phyloP scores from a whole-genome alignment of 306 rosid genomes.

The Vigna angularis region DNA sequence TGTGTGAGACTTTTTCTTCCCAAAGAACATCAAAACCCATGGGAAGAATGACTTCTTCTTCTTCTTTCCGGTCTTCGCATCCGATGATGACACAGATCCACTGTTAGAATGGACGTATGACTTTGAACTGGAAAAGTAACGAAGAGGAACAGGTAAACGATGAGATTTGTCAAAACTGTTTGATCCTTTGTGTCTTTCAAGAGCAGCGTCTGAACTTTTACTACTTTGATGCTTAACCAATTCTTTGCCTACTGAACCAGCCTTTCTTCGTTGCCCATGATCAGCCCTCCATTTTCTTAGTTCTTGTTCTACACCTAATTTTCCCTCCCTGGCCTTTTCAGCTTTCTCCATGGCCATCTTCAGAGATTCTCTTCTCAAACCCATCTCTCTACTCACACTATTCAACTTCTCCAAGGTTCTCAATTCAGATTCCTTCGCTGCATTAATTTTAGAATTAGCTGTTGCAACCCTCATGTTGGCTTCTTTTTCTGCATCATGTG shows the following conservation, averaged over 20 bases:
- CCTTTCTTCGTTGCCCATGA: conserved; percentile 69
- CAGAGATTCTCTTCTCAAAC: conserved; percentile 69
- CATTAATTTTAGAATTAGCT: conserved; percentile 71
- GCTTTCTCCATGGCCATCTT: conserved; percentile 80
- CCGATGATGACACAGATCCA: conserved; percentile 55
- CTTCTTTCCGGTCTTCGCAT: conserved; percentile 68
- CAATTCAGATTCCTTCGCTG: conserved; percentile 76
- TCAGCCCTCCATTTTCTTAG: conserved; percentile 93
- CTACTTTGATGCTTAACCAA: conserved; percentile 43
- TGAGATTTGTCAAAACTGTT: conserved; percentile 39
- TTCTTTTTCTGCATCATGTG: conserved; percentile 80
- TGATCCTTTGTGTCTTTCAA: conserved; percentile 58
- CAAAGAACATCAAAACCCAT: conserved; percentile 86
- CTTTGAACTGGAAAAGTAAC: conserved; percentile 56
- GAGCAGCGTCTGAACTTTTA: conserved; percentile 49
- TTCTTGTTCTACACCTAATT: conserved; percentile 86
- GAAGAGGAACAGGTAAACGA: conserved; percentile 31
- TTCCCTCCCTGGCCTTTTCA: conserved; percentile 93
- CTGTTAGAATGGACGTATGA: conserved; percentile 37
- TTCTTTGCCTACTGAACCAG: conserved; percentile 57
- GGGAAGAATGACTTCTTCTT: conserved; percentile 87
- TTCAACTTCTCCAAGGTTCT: conserved; percentile 74
- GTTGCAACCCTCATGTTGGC: conserved; percentile 70
- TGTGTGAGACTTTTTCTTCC: conserved; percentile 62
- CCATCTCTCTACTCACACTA: conserved; percentile 73